These are phyloP conservation scores for Leccinum ponderosum DNA, from an alignment of 1,284 basidiomycete species.

Conservation along the genomic window DNA sequence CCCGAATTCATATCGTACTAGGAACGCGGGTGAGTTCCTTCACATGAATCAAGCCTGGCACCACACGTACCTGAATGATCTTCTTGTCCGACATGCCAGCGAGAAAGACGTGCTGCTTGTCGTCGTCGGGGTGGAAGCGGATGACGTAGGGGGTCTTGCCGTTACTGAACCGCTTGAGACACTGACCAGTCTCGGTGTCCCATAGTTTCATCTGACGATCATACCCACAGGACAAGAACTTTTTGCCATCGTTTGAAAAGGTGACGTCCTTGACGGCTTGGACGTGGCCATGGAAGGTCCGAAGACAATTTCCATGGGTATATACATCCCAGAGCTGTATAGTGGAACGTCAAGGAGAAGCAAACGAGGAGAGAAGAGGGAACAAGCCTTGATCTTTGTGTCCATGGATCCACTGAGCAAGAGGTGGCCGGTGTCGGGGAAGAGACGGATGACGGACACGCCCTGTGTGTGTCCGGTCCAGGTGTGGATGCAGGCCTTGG, in stretches of 20 bases:
- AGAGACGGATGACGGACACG: conserved; percentile 87
- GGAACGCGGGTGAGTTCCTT: conserved; percentile 8
- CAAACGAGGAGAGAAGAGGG: background rate
- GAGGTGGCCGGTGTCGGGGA: conserved; percentile 92
- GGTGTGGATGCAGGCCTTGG: conserved; percentile 94
- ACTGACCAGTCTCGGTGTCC: conserved; percentile 99
- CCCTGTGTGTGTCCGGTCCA: conserved; percentile 99
- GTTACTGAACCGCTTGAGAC: conserved; percentile 93
- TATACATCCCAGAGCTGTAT: conserved; percentile 96
- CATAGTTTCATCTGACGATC: conserved; percentile 98
- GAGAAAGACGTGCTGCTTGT: conserved; percentile 95
- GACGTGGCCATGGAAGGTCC: conserved; percentile 96
- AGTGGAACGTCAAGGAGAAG: conserved; percentile 25
- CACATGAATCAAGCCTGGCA: background rate
- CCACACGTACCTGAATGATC: conserved; percentile 81
- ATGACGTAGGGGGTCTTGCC: conserved; percentile 97
- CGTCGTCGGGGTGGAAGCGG: conserved; percentile 93
- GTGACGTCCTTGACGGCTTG: conserved; percentile 96
- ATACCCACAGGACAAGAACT: conserved; percentile 92
- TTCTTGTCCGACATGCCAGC: conserved; percentile 99
- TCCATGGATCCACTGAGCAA: conserved; percentile 96
- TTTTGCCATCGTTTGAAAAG: conserved; percentile 90
- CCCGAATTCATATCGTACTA: conserved; percentile 94
- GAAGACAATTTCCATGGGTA: conserved; percentile 92
- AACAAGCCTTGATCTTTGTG: conserved; percentile 91